Base-by-base conservation (phyloP, 805 yeast genomes). In the Monosporozyma aerobia region DNA sequence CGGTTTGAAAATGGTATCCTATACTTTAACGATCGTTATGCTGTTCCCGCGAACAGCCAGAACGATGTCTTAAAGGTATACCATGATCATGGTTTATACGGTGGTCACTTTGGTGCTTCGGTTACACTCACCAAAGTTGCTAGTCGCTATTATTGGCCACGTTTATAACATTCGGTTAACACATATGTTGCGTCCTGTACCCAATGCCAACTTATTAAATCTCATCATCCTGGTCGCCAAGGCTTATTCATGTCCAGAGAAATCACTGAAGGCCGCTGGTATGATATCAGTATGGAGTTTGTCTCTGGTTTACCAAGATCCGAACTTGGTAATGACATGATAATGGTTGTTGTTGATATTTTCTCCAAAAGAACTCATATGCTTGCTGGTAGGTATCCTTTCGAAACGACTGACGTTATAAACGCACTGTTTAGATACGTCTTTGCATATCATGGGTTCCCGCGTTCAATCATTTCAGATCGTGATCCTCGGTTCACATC, bases 251-350 rank as follows among this genome's bases (percentile, higher is more conserved):
- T 22, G 33, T 58, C 61, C 2, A 44, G 54, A 14, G 47, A 35
- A 2, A 40, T 59, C 2, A 55, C 62, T 3, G 50, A 54, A 33
- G 53, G 56, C 25, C 47, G 60, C 23, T 60, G 63, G 64, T 32
- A 25, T 9, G 56, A 52, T 33, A 55, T 60, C 1, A 49, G 62
- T 5, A 50, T 57, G 60, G 62, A 11, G 7, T 27, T 27, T 7
- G 29, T 27, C 5, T 27, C 29, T 27, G 29, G 29, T 27, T 30
- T 57, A 14, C 59, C 61, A 13, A 13, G 51, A 1, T 45, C 54
- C 1, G 44, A 19, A 10, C 16, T 30, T 10, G 35, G 37, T 1
- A 23, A 50, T 5, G 47, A 57, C 23, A 52, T 56, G 52, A 59
- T 54, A 7, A 8, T 59, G 41, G 55, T 59, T 2, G 57, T 59